Percentiles rank a stretch among this genome's conserved stretches.
Evolutionary conservation across 2,329 filamentous ascomycete genomes (phyloP).

Genomic region (Diaporthe destruens): DNA sequence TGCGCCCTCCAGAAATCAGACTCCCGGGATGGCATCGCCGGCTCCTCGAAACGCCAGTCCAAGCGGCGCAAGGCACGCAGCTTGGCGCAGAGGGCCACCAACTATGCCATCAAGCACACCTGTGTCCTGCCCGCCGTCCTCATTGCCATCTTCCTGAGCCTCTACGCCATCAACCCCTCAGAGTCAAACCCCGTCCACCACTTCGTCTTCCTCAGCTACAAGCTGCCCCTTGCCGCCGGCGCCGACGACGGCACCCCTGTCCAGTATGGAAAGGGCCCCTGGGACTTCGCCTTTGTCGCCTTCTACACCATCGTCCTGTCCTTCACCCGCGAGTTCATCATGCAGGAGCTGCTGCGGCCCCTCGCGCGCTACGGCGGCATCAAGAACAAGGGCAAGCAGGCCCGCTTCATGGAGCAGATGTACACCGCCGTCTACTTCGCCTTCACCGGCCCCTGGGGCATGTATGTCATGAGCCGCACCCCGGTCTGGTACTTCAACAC

Average conservation of each 20-base stretch:
- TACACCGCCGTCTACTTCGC: slow-evolving; percentile 95
- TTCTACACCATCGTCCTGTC: slow-evolving; percentile 93
- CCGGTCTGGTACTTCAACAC: slow-evolving; percentile 98
- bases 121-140: slow-evolving; percentile 77
- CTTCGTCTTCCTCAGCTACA: slow-evolving; percentile 93
- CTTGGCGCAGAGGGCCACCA: slow-evolving; percentile 65
- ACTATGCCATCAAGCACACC: slow-evolving; percentile 68
- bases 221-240: slow-evolving; percentile 66
- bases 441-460: slow-evolving; percentile 82
- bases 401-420: slow-evolving; percentile 94
- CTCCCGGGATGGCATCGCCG: slow-evolving; percentile 45
- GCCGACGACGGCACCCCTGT: slow-evolving; percentile 58
- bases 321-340: slow-evolving; percentile 95
- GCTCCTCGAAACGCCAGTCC: slow-evolving; percentile 58
- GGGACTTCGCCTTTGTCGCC: slow-evolving; percentile 86
- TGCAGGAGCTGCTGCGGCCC: slow-evolving; percentile 88
- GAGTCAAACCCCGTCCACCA: slow-evolving; percentile 82
- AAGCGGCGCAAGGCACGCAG: slow-evolving; percentile 69
- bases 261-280: slow-evolving; percentile 90
- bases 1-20: slow-evolving; percentile 41
- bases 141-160: slow-evolving; percentile 70
- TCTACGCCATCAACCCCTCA: slow-evolving; percentile 82
- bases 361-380: slow-evolving; percentile 79
- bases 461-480: slow-evolving; percentile 93
- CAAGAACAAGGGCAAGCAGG: slow-evolving; percentile 80